These are phyloP conservation scores for Euphorbia pulcherrima DNA, from an alignment of 345 rosid genomes.

Conservation along the genomic window DNA sequence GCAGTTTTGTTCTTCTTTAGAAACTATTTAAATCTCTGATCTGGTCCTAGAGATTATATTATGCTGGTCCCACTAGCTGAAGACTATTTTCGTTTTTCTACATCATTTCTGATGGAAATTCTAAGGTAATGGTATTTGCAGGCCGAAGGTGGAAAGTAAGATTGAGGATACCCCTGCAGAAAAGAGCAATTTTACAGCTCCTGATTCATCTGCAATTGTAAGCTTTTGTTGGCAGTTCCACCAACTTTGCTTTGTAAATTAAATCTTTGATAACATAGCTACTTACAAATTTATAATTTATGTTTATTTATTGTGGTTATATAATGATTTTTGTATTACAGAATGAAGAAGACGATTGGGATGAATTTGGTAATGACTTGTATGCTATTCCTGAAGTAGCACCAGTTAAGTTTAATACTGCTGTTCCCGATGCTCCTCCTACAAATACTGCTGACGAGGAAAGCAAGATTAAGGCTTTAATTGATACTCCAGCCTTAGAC, in stretches of 20 bases:
- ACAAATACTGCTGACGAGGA: slow-evolving; percentile 84
- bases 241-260: not conserved
- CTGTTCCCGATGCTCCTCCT: slow-evolving; percentile 50
- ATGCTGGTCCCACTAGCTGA: not conserved
- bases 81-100: not conserved
- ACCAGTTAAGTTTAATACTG: slow-evolving; percentile 48
- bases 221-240: slow-evolving; percentile 20
- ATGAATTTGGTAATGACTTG: slow-evolving; percentile 94
- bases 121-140: slow-evolving; percentile 34
- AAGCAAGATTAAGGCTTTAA: slow-evolving; percentile 81
- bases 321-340: slow-evolving; percentile 22
- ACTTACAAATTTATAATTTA: no score
- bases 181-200: slow-evolving; percentile 40
- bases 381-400: slow-evolving; percentile 75
- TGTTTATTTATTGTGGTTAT: not conserved
- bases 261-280: not conserved
- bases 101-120: slow-evolving; percentile 2
- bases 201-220: slow-evolving; percentile 68
- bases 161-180: slow-evolving; percentile 49
- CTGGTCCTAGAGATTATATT: not conserved
- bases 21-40: not conserved
- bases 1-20: not conserved
- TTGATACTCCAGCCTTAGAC: slow-evolving; percentile 92
- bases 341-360: slow-evolving; percentile 83
- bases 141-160: slow-evolving; percentile 59